phyloP scores from a whole-genome alignment of 2,329 filamentous ascomycete genomes.

The Verticillium isaacii region DNA sequence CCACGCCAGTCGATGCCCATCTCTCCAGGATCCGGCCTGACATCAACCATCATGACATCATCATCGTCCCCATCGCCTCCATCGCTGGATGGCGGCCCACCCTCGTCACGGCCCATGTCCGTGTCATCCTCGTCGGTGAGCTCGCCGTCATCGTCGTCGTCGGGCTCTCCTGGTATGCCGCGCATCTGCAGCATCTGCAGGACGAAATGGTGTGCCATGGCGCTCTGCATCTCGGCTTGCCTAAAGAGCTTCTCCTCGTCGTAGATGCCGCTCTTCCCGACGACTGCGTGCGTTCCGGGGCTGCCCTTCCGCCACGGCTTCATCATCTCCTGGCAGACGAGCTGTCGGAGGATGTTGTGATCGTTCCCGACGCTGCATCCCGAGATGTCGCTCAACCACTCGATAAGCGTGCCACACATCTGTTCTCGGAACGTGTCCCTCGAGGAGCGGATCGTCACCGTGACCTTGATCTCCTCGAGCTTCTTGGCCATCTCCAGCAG shows the following conservation, averaged over 20 bases:
- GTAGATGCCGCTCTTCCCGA: conserved; percentile 75
- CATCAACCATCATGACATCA: conserved; percentile 55
- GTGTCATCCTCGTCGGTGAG: conserved; percentile 24
- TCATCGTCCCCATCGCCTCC: conserved; percentile 38
- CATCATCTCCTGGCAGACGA: conserved; percentile 88
- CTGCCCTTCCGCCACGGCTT: conserved; percentile 85
- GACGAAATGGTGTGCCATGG: conserved; percentile 30
- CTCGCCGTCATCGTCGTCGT: conserved; percentile 32
- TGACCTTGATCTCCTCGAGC: conserved; percentile 93
- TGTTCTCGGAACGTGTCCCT: conserved; percentile 95
- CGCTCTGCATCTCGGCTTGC: conserved; percentile 25
- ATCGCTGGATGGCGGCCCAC: conserved; percentile 9
- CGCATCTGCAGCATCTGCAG: conserved; percentile 25
- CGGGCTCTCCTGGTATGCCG: conserved; percentile 15
- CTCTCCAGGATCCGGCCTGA: conserved; percentile 31
- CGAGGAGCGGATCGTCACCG: conserved; percentile 87
- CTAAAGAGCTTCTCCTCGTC: conserved; percentile 67
- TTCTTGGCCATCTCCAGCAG: conserved; percentile 76
- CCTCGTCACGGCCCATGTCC: conserved; percentile 15
- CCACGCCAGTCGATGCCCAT: conserved; percentile 46
- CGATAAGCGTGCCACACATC: conserved; percentile 97
- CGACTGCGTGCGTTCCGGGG: conserved; percentile 69
- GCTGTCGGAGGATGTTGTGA: conserved; percentile 69
- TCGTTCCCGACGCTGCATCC: conserved; percentile 83
- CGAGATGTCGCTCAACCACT: conserved; percentile 91